phyloP scores from a whole-genome alignment of 306 rosid species.

The Quercus aquifolioides region DNA sequence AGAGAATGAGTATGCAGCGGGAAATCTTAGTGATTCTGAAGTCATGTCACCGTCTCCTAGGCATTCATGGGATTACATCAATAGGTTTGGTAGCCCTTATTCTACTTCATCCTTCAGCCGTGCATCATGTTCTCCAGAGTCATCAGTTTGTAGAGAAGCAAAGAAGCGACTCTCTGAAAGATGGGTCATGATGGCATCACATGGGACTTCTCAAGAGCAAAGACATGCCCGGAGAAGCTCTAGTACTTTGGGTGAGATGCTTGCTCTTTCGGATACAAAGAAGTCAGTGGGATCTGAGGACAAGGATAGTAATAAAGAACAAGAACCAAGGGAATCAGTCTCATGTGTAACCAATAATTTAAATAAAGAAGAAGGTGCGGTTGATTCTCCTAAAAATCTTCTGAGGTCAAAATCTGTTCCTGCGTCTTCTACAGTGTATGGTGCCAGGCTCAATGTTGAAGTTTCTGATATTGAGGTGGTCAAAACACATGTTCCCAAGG shows the following conservation, averaged over 20 bases:
- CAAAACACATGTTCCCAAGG: slow-evolving; percentile 40
- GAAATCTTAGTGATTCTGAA: slow-evolving; percentile 73
- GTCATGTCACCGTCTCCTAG: slow-evolving; percentile 66
- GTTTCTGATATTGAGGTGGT: slow-evolving; percentile 39
- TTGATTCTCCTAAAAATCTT: slow-evolving; percentile 49
- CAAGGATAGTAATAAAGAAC: slow-evolving; percentile 36
- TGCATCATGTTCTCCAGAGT: slow-evolving; percentile 78
- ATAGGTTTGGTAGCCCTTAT: slow-evolving; percentile 58
- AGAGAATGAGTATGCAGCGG: slow-evolving; percentile 60
- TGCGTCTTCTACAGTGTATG: slow-evolving; percentile 49
- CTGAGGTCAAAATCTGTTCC: slow-evolving; percentile 82
- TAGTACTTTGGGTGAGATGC: slow-evolving; percentile 94
- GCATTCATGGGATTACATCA: slow-evolving; percentile 82
- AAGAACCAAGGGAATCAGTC: slow-evolving; percentile 43
- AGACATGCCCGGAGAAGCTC: slow-evolving; percentile 54
- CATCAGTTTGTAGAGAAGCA: slow-evolving; percentile 89
- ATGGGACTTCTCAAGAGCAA: slow-evolving; percentile 54
- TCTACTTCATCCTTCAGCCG: slow-evolving; percentile 72
- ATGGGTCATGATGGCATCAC: slow-evolving; percentile 77
- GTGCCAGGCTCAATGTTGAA: slow-evolving; percentile 36
- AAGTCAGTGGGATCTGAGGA: slow-evolving; percentile 42
- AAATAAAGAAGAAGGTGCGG: slow-evolving; percentile 34
- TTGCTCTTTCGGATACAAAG: slow-evolving; percentile 66
- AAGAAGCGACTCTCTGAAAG: slow-evolving; percentile 93
- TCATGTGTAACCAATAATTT: slow-evolving; percentile 40